These are phyloP conservation scores for Linnemannia exigua DNA, from an alignment of 192 early-diverging fungal genomes.

Conservation along the genomic window DNA sequence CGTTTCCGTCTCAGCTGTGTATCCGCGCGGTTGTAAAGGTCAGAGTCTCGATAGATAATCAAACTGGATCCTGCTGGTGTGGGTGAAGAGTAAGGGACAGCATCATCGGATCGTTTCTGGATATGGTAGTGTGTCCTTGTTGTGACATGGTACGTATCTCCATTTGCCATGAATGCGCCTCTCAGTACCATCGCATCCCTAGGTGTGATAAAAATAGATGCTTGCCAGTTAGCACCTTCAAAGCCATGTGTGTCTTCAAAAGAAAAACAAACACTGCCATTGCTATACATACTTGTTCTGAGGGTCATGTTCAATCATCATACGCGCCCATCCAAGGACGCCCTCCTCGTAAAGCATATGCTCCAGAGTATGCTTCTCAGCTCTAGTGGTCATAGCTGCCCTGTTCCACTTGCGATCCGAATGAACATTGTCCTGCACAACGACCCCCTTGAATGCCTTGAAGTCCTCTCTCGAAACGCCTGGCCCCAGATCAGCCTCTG, in stretches of 20 bases:
- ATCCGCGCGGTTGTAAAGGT: slow-evolving; percentile 54
- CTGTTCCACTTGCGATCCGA: slow-evolving; percentile 46
- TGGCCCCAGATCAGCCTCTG: slow-evolving; percentile 59
- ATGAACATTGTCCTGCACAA: slow-evolving; percentile 50
- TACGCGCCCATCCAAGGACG: slow-evolving; percentile 71
- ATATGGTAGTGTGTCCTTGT: slow-evolving; percentile 64
- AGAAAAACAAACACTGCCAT: not conserved
- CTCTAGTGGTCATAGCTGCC: slow-evolving; percentile 35
- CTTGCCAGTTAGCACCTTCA: not conserved
- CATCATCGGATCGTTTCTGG: slow-evolving; percentile 69
- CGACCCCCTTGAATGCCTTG: slow-evolving; percentile 68
- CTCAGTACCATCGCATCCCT: slow-evolving; percentile 64
- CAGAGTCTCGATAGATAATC: slow-evolving; percentile 76
- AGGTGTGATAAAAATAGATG: not conserved
- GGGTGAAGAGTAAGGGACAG: slow-evolving; percentile 48
- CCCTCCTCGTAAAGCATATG: slow-evolving; percentile 57
- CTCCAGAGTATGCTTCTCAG: slow-evolving; percentile 39
- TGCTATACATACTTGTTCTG: slow-evolving; percentile 14
- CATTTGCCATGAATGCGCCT: slow-evolving; percentile 68
- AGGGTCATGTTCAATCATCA: slow-evolving; percentile 59
- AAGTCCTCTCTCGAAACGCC: slow-evolving; percentile 58
- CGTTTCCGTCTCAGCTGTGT: slow-evolving; percentile 27
- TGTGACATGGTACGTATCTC: slow-evolving; percentile 72
- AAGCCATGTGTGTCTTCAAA: not conserved
- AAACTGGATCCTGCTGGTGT: slow-evolving; percentile 33